Evolutionary conservation across 345 rosid genomes (phyloP), one percentile per base, ranked within the genome.

Genomic region (Pistacia vera): DNA sequence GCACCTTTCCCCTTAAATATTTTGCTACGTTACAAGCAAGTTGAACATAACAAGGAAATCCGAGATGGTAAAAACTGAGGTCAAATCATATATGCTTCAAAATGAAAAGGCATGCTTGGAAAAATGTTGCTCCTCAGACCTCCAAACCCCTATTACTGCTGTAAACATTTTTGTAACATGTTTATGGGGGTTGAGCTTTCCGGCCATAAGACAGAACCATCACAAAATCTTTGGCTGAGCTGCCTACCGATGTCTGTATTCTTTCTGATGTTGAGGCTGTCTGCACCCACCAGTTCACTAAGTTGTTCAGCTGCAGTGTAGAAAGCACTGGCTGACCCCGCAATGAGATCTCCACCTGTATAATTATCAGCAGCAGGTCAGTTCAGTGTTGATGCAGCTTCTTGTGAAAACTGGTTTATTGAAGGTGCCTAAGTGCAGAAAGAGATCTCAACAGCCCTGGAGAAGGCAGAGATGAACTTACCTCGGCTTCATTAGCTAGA

Each of bases 341-440:
- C 74, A 88, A 20, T 18, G 58, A 83, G 63, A 91, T 78, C 79
- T 86, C 88, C 66, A 91, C 93, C 96, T 88, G 77, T 44, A 58
- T 54, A 52, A 28, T 57, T 11, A 68, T 54, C 16, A 16, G 66
- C 25, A 54, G 18, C 16, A 65, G 49, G 48, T 10, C 3, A 55
- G 18, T 2, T 48, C 65, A 62, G 46, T 65, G 58, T 62, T 41
- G 28, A 75, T 1, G 72, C 2, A 17, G 9, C 51, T 65, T 64
- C 8, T 11, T 8, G 16, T 36, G 5, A 41, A 36, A 41, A 36
- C 16, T n/a, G 10, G 36, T 20, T 44, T 8, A 65, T 9, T 20
- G 1, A 67, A 56, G 11, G 8, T 25, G 38, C 28, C 13, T n/a
- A 7, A 66, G 49, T 16, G 9, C 72, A 30, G 44, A 12, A 3